These are phyloP conservation scores for Candolleomyces eurysporus DNA, from an alignment of 768 basidiomycete species.

Conservation along the genomic window DNA sequence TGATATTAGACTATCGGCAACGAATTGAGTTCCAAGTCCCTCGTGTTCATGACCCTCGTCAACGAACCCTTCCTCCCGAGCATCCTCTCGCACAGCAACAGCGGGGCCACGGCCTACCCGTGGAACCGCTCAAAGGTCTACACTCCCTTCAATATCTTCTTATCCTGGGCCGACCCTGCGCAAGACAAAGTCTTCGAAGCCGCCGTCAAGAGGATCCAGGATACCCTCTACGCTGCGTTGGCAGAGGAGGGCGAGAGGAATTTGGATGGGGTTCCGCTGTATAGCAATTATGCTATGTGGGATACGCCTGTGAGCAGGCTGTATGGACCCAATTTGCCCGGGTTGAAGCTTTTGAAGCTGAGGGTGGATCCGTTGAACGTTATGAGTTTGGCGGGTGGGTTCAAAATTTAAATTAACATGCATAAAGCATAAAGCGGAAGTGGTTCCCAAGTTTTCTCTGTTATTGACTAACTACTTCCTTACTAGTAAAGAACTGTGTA, in stretches of 20 bases:
- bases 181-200: constrained; percentile 27
- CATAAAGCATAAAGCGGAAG: too few relatives aligned
- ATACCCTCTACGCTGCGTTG: not conserved
- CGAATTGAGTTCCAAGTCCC: not conserved
- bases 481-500: too few relatives aligned
- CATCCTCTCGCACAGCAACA: constrained; percentile 35
- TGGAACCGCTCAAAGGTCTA: constrained; percentile 23
- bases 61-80: constrained; percentile 32
- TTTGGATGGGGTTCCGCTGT: constrained; percentile 34
- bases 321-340: constrained; percentile 47
- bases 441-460: too few relatives aligned
- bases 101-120: constrained; percentile 43
- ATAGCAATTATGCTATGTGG: constrained; percentile 58
- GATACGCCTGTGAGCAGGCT: constrained; percentile 49
- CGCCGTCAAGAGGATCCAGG: constrained; percentile 30
- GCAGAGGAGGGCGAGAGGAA: constrained; percentile 7
- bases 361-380: constrained; percentile 53
- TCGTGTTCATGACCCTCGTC: constrained; percentile 28
- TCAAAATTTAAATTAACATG: constrained; percentile 35
- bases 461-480: too few relatives aligned
- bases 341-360: constrained; percentile 38
- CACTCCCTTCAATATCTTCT: constrained; percentile 27
- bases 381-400: constrained; percentile 66
- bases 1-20: not conserved
- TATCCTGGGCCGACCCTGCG: constrained; percentile 16